Percentiles rank a stretch among this genome's conserved stretches.
These are phyloP conservation scores for Saccharomycopsis microspora DNA, from an alignment of 805 yeast species.

Conservation along the genomic window DNA sequence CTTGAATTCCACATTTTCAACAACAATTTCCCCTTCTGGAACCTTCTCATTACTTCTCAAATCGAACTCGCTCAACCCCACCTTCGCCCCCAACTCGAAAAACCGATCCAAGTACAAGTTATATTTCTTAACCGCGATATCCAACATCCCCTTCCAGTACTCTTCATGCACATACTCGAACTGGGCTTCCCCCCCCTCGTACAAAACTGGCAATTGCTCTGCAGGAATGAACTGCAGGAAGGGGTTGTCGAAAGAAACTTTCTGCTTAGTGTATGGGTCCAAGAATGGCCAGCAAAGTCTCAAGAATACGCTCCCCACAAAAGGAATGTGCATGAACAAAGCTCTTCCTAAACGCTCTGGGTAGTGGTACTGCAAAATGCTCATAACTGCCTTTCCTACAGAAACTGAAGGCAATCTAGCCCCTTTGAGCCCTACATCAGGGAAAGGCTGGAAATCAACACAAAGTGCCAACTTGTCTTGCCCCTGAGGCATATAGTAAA, in stretches of 20 bases:
- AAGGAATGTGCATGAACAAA: constrained; percentile 42
- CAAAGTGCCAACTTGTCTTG: constrained; percentile 43
- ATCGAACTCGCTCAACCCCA: constrained; percentile 48
- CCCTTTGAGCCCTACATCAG: constrained; percentile 24
- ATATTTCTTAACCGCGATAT: constrained; percentile 30
- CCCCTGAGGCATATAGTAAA: constrained; percentile 45
- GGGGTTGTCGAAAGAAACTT: constrained; percentile 46
- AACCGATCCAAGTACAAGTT: constrained; percentile 27
- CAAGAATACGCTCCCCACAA: constrained; percentile 45
- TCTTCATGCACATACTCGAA: constrained; percentile 41
- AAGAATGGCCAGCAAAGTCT: constrained; percentile 46
- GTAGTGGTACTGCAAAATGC: constrained; percentile 44
- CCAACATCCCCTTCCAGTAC: constrained; percentile 41
- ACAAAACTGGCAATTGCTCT: constrained; percentile 38
- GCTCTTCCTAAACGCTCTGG: constrained; percentile 49
- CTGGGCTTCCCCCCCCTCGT: constrained; percentile 34
- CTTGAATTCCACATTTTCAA: background rate
- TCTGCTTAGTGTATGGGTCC: constrained; percentile 48
- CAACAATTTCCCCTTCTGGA: constrained; percentile 14
- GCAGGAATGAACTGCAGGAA: constrained; percentile 42
- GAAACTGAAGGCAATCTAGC: constrained; percentile 36
- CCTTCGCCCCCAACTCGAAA: constrained; percentile 29
- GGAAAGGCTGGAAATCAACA: constrained; percentile 40
- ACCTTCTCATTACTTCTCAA: constrained; percentile 25
- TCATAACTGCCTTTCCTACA: constrained; percentile 39